Evolutionary conservation across 768 basidiomycete species (phyloP), one percentile per base, ranked within the genome.

Genomic region (Mycena belliarum): DNA sequence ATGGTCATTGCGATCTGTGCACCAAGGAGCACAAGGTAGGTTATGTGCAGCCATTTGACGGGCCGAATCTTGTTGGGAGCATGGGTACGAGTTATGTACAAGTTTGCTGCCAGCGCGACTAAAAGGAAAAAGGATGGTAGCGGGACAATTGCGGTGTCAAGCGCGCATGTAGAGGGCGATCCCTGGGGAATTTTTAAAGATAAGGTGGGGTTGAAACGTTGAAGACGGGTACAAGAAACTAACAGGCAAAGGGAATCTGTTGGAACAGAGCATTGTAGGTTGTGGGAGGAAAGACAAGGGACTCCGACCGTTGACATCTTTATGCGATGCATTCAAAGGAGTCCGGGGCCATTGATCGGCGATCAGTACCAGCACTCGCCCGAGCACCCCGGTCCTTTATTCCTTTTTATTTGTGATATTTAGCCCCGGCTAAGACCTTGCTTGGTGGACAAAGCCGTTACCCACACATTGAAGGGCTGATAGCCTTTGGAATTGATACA

Each of bases 101-200:
- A 32, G 35, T 42, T 50, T 11, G 47, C 26, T 43, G 51, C 48
- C 28, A 64, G 47, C n/a, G 58, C 57, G 20, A 66, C 49, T 45
- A 67, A 23, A 23, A 71, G 62, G 35, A 68, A 50, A 52, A 71
- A 67, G 3, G 71, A 70, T 3, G 70, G 71, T 2, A 72, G 33
- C 2, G 70, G 71, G 0, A 69, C 66, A 20, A 72, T 59, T 3
- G 51, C 59, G 0, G 69, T 67, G 61, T 72, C 71, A 21, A 72
- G 63, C 12, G 62, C 49, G 56, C 71, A 71, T n/a, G 70, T 70
- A 16, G 71, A 69, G 14, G 71, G 71, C 12, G 70, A 67, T 1
- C 69, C 69, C 71, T 72, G 46, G n/a, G 14, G 23, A 29, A 44
- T 40, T 20, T 40, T 20, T 24, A 21, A 56, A 29, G 4, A 42